Conservation (phyloP, 225 moss, liverwort and hornwort species). For the Bryoerythrophyllum caledonicum region DNA sequence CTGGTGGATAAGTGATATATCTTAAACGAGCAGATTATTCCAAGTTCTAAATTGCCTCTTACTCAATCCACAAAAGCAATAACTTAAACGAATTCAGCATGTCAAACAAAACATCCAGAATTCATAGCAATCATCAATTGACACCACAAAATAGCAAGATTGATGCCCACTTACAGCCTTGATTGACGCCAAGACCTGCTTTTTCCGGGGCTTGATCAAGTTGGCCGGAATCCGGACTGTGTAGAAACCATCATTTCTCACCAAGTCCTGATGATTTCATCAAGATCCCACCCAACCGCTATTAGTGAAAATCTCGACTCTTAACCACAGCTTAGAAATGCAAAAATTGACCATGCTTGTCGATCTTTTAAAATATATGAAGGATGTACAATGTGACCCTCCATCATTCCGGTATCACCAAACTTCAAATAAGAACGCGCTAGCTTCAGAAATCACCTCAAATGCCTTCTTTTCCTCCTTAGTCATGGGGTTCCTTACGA, state of each 20-base stretch:
- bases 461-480: slow-evolving; percentile 60
- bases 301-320: slow-evolving; percentile 14
- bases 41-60: not conserved
- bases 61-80: not conserved
- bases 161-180: slow-evolving; percentile 74
- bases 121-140: not conserved
- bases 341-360: not conserved
- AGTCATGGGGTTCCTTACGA: slow-evolving; percentile 62
- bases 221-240: slow-evolving; percentile 79
- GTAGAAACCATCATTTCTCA: slow-evolving; percentile 79
- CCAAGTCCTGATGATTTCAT: slow-evolving; percentile 58
- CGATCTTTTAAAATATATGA: not conserved
- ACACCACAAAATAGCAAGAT: slow-evolving; percentile 8
- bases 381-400: slow-evolving; percentile 10
- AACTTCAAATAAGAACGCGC: not conserved
- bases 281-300: slow-evolving; percentile 31
- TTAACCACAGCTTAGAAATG: slow-evolving; percentile 6
- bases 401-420: too few relatives aligned
- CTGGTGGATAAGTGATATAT: not conserved
- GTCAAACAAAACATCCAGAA: slow-evolving; percentile 2
- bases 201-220: slow-evolving; percentile 53
- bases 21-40: not conserved
- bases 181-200: slow-evolving; percentile 65
- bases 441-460: slow-evolving; percentile 52
- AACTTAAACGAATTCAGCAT: not conserved